Conservation (phyloP, 257 asterid genomes). For the Lithospermum erythrorhizon region DNA sequence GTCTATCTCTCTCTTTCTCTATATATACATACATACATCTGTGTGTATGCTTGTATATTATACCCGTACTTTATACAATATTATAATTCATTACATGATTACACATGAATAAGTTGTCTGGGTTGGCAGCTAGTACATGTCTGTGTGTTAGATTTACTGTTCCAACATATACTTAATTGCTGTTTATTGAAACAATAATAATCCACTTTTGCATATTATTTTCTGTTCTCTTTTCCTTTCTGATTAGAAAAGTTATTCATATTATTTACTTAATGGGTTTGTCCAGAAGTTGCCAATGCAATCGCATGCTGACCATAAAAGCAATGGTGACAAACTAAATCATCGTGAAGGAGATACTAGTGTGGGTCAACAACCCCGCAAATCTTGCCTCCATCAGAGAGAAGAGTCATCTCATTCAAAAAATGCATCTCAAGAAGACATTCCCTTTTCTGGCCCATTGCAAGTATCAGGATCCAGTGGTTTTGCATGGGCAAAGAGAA, state of each 20-base stretch:
- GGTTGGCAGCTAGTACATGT: background rate
- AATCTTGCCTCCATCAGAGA: slow-evolving; percentile 22
- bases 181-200: too few relatives aligned
- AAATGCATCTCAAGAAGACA: slow-evolving; percentile 82
- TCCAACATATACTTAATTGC: background rate
- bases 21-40: background rate
- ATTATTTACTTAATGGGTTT: slow-evolving; percentile 1
- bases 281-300: slow-evolving; percentile 51
- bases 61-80: too few relatives aligned
- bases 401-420: slow-evolving; percentile 61
- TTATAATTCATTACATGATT: background rate
- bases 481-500: slow-evolving; percentile 87
- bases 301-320: slow-evolving; percentile 33
- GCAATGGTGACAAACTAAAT: slow-evolving; percentile 18
- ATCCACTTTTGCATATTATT: too few relatives aligned
- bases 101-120: background rate
- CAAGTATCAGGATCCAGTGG: slow-evolving; percentile 92
- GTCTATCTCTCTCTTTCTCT: slow-evolving; percentile 18
- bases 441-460: slow-evolving; percentile 61
- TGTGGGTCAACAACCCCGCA: slow-evolving; percentile 31
- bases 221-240: background rate
- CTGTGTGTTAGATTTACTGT: background rate
- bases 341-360: slow-evolving; percentile 30
- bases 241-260: background rate
- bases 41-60: background rate